These are phyloP conservation scores for Paramecium sexaurelia DNA, from an alignment of 73 alveolate genomes.

Conservation along the genomic window DNA sequence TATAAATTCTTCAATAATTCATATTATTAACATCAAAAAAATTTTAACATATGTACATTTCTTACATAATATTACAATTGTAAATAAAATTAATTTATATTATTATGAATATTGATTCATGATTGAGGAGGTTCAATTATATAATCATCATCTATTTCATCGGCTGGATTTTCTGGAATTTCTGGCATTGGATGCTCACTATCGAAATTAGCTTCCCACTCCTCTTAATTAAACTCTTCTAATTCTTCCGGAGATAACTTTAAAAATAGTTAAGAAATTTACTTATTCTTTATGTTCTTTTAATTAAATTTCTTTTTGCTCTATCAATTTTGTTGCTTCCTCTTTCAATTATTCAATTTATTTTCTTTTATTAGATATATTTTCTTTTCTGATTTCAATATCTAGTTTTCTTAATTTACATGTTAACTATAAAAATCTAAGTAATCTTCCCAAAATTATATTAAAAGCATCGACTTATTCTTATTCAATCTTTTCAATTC, in stretches of 20 bases:
- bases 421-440: constrained; percentile 21
- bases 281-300: constrained; percentile 61
- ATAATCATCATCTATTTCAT: constrained; percentile 49
- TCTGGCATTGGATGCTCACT: constrained; percentile 37
- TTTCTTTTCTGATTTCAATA: constrained; percentile 62
- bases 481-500: constrained; percentile 54
- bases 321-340: not conserved
- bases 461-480: constrained; percentile 55
- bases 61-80: not conserved
- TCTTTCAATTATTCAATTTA: constrained; percentile 32
- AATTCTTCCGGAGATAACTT: constrained; percentile 44
- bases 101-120: not conserved
- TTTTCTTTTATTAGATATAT: constrained; percentile 10
- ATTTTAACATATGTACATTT: not conserved
- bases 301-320: constrained; percentile 8
- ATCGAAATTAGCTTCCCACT: constrained; percentile 50
- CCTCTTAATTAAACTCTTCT: constrained; percentile 49
- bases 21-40: not conserved
- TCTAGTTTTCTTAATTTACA: constrained; percentile 62
- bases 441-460: constrained; percentile 55
- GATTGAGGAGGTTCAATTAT: not conserved
- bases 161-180: constrained; percentile 31
- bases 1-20: not conserved
- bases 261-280: not conserved
- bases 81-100: not conserved